These are phyloP conservation scores for Psilocybe mexicana DNA, from an alignment of 1,284 basidiomycete genomes.

Conservation along the genomic window DNA sequence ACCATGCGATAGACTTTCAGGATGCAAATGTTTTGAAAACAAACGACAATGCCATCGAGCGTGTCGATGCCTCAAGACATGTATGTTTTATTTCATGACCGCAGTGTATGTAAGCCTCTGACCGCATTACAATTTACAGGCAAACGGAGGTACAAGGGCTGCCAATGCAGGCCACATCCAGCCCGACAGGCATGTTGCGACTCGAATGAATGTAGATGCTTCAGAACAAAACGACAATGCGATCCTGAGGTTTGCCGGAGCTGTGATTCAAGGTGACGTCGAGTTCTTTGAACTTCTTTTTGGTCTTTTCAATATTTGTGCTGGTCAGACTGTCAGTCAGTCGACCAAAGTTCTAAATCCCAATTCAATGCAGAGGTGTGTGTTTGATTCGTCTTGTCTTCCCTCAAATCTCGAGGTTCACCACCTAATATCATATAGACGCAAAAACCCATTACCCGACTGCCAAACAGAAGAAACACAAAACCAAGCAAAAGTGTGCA, in stretches of 20 bases:
- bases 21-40: conserved; percentile 35
- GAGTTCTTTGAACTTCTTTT: too few relatives aligned
- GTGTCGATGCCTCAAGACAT: conserved; percentile 33
- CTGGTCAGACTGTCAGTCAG: too few relatives aligned
- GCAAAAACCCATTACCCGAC: neutral
- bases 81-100: conserved; percentile 22
- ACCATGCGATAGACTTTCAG: conserved; percentile 31
- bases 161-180: conserved; percentile 31
- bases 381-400: too few relatives aligned
- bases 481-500: conserved; percentile 27
- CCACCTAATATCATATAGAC: neutral
- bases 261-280: conserved; percentile 34
- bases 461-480: conserved; percentile 10
- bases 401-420: too few relatives aligned
- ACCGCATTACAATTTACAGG: conserved; percentile 5
- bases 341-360: too few relatives aligned
- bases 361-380: too few relatives aligned
- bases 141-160: conserved; percentile 39
- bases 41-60: conserved; percentile 33
- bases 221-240: conserved; percentile 44
- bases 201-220: conserved; percentile 35
- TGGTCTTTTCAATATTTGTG: too few relatives aligned
- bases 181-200: conserved; percentile 13
- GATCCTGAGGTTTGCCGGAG: conserved; percentile 46
- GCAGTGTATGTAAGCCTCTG: too few relatives aligned